Percentiles rank a stretch among this genome's conserved stretches.
Conservation (phyloP, 164 flowering plant species). For the Sedum album region DNA sequence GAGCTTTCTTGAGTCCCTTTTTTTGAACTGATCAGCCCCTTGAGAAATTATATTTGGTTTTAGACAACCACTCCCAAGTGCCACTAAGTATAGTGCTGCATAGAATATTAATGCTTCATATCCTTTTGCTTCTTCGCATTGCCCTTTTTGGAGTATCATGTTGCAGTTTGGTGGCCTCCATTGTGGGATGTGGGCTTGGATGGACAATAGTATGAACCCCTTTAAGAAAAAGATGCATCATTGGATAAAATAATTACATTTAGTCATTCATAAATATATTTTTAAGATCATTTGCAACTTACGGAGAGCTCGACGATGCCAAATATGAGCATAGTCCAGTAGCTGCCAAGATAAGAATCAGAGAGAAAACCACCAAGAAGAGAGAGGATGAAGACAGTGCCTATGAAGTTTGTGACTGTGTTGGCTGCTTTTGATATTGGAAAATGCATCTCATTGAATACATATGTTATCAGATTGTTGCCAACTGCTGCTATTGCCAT, state of each 20-base stretch:
- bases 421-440: conserved; percentile 77
- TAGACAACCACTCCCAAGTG: too few relatives aligned
- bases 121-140: conserved; percentile 44
- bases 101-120: conserved; percentile 45
- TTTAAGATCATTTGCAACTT: conserved; percentile 12
- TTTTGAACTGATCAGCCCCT: conserved; percentile 82
- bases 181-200: conserved; percentile 16
- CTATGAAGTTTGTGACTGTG: conserved; percentile 82
- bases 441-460: conserved; percentile 87
- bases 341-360: conserved; percentile 85
- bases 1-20: conserved; percentile 44
- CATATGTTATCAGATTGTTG: conserved; percentile 78
- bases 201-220: conserved; percentile 40
- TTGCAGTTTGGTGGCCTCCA: conserved; percentile 14
- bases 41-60: conserved; percentile 95
- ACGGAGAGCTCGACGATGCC: conserved; percentile 87
- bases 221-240: conserved; percentile 13
- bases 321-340: conserved; percentile 87
- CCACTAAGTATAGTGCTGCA: conserved; percentile 50
- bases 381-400: conserved; percentile 77
- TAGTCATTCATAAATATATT: too few relatives aligned
- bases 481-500: conserved; percentile 94
- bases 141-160: neutral
- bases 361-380: conserved; percentile 88
- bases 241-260: neutral